These are phyloP conservation scores for Sporisorium graminicola DNA, from an alignment of 1,284 basidiomycete species.

Conservation along the genomic window DNA sequence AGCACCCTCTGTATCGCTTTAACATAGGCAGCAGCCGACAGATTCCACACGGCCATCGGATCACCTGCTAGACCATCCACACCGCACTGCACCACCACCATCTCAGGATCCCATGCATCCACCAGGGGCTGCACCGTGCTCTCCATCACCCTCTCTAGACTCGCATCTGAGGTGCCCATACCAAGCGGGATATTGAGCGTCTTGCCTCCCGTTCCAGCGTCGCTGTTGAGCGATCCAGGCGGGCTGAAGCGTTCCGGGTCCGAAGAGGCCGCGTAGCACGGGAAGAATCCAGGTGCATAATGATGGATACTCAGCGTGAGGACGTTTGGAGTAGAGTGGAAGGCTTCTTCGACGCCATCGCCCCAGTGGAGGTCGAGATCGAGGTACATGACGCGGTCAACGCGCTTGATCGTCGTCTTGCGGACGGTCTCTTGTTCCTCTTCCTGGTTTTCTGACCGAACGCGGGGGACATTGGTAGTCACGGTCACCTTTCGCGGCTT, in stretches of 20 bases:
- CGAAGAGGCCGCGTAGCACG: slow-evolving; percentile 69
- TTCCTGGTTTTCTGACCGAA: neutral
- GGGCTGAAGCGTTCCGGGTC: slow-evolving; percentile 36
- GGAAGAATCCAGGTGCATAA: slow-evolving; percentile 84
- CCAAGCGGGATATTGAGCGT: slow-evolving; percentile 49
- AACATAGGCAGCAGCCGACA: slow-evolving; percentile 74
- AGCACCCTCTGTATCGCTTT: slow-evolving; percentile 31
- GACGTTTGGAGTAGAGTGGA: slow-evolving; percentile 70
- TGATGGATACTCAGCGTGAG: slow-evolving; percentile 86
- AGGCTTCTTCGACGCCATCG: slow-evolving; percentile 78
- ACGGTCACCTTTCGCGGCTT: slow-evolving; percentile 30
- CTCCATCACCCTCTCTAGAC: slow-evolving; percentile 25
- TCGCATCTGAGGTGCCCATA: slow-evolving; percentile 28
- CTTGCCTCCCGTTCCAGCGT: slow-evolving; percentile 19
- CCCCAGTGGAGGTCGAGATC: slow-evolving; percentile 93
- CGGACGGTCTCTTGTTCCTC: slow-evolving; percentile 7
- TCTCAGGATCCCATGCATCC: slow-evolving; percentile 80
- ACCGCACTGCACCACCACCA: slow-evolving; percentile 85
- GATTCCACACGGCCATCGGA: slow-evolving; percentile 78
- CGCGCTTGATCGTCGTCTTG: slow-evolving; percentile 39
- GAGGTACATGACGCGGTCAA: slow-evolving; percentile 75
- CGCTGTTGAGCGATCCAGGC: slow-evolving; percentile 33
- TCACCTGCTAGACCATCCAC: slow-evolving; percentile 87
- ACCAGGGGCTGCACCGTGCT: slow-evolving; percentile 73
- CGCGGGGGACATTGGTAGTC: slow-evolving; percentile 7